phyloP scores from a whole-genome alignment of 1,284 basidiomycete species.

The Pseudozyma sp. region DNA sequence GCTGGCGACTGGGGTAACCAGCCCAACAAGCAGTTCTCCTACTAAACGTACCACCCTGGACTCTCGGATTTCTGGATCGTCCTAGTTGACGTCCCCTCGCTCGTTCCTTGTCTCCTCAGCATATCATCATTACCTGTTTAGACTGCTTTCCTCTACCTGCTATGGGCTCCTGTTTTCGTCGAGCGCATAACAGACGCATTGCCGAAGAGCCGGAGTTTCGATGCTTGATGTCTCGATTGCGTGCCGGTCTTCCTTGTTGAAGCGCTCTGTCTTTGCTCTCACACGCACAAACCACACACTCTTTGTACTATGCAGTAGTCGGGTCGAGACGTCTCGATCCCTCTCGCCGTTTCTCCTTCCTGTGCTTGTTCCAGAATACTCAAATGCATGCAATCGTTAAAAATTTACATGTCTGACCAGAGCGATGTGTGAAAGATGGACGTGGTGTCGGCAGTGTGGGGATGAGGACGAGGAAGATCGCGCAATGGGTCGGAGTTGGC shows the following conservation, averaged over 20 bases:
- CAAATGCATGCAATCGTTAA: not conserved
- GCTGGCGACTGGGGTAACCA: conserved; percentile 10
- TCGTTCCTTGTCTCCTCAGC: not conserved
- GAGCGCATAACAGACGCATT: too few relatives aligned
- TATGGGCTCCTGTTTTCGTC: too few relatives aligned
- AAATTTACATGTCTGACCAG: too few relatives aligned
- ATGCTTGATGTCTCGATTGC: not conserved
- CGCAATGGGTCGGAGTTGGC: too few relatives aligned
- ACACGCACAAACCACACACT: not conserved
- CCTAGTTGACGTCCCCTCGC: not conserved
- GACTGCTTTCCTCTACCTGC: not conserved
- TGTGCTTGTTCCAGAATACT: not conserved
- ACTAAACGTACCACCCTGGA: conserved; percentile 3
- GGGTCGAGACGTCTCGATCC: conserved; percentile 8
- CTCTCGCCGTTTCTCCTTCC: not conserved
- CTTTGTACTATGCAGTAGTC: conserved; percentile 7
- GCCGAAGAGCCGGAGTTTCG: too few relatives aligned
- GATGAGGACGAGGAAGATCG: too few relatives aligned
- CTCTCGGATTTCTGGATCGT: not conserved
- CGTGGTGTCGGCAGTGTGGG: too few relatives aligned
- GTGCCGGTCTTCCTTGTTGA: not conserved
- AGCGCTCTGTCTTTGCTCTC: not conserved
- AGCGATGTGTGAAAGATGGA: too few relatives aligned
- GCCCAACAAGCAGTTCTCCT: conserved; percentile 11
- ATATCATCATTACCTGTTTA: not conserved